These are phyloP conservation scores for Leucosporidium yakuticum DNA, from an alignment of 768 basidiomycete genomes.

Conservation along the genomic window DNA sequence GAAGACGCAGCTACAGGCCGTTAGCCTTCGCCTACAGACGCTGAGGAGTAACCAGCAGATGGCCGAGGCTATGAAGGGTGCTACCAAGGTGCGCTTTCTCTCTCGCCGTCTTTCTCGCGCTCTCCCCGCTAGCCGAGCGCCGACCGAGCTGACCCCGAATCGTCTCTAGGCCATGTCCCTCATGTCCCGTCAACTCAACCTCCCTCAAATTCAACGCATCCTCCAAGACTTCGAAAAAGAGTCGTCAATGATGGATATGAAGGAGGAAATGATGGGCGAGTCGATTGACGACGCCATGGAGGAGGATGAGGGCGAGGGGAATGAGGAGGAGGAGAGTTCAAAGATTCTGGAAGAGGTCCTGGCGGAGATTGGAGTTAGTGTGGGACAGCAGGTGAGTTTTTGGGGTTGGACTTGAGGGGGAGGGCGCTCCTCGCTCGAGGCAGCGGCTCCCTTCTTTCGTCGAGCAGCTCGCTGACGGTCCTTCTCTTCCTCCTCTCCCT, in stretches of 20 bases:
- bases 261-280: conserved; percentile 99
- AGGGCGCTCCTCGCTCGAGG: no score
- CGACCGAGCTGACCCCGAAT: not conserved
- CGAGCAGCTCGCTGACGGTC: no score
- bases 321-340: conserved; percentile 86
- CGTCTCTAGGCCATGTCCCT: conserved; percentile 79
- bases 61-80: conserved; percentile 98
- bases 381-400: conserved; percentile 69
- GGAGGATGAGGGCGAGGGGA: conserved; percentile 71
- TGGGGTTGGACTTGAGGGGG: no score
- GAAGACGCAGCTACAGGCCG: conserved; percentile 95
- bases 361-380: conserved; percentile 89
- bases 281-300: conserved; percentile 92
- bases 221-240: conserved; percentile 99
- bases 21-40: conserved; percentile 89
- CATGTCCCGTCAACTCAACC: conserved; percentile 93
- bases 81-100: conserved; percentile 66
- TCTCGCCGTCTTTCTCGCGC: not conserved
- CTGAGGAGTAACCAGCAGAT: conserved; percentile 96
- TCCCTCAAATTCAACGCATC: conserved; percentile 88
- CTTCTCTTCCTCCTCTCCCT: no score
- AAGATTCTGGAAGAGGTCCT: conserved; percentile 91
- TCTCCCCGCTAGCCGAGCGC: not conserved
- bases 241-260: conserved; percentile 99
- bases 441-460: no score